A percentile compares a stretch with the other conserved stretches of the same genome.
These are phyloP conservation scores for Eutrema japonicum DNA, from an alignment of 345 rosid genomes.

Conservation along the genomic window DNA sequence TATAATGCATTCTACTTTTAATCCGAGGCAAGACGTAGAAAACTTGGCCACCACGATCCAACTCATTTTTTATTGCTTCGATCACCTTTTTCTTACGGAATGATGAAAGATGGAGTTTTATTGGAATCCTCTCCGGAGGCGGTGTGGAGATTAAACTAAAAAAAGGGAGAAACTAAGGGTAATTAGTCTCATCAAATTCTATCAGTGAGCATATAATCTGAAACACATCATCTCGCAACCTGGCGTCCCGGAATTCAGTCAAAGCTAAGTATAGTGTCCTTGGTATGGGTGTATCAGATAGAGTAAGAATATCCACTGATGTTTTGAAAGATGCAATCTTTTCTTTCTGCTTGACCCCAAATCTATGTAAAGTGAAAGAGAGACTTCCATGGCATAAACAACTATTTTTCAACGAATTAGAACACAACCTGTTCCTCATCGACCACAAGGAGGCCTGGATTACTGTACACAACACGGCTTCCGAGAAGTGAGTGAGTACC, in stretches of 20 bases:
- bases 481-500: constrained; percentile 99
- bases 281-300: constrained; percentile 97
- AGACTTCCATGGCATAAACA: constrained; percentile 32
- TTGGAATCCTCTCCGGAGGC: constrained; percentile 98
- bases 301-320: constrained; percentile 92
- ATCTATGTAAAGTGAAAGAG: constrained; percentile 62
- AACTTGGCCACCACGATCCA: constrained; percentile 91
- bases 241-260: constrained; percentile 98
- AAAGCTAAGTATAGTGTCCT: constrained; percentile 91
- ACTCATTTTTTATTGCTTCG: constrained; percentile 77
- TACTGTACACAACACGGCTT: constrained; percentile 83
- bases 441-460: constrained; percentile 94
- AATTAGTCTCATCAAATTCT: constrained; percentile 30
- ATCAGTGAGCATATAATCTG: constrained; percentile 11
- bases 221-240: constrained; percentile 52
- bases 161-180: constrained; percentile 28
- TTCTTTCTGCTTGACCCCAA: constrained; percentile 99
- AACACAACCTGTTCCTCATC: constrained; percentile 95
- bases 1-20: constrained; percentile 58
- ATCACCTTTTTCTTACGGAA: constrained; percentile 63
- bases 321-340: constrained; percentile 80
- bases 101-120: constrained; percentile 80
- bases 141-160: constrained; percentile 92
- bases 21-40: constrained; percentile 95
- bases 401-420: constrained; percentile 19